Conservation (phyloP, 2,329 filamentous ascomycete species). For the Scytalidium sp. region DNA sequence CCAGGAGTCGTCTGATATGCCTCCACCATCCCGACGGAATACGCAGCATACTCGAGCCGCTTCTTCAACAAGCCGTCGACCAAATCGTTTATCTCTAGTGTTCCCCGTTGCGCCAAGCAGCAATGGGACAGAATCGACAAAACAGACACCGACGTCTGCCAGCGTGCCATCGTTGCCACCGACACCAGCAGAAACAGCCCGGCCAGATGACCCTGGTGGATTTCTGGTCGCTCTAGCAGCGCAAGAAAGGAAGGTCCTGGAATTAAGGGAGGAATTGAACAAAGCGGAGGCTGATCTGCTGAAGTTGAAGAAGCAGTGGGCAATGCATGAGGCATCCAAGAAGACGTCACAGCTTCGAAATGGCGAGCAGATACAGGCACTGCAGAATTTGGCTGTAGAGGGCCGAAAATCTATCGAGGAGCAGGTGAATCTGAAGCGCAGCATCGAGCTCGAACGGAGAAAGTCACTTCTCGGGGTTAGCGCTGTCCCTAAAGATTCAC, state of each 20-base stretch:
- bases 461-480: conserved; percentile 59
- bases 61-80: conserved; percentile 22
- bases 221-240: conserved; percentile 89
- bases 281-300: conserved; percentile 76
- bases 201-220: conserved; percentile 23
- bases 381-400: conserved; percentile 31
- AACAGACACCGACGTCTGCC: conserved; percentile 26
- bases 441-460: conserved; percentile 67
- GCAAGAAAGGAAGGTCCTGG: conserved; percentile 86
- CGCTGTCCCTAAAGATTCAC: conserved; percentile 38
- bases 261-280: conserved; percentile 84
- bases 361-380: conserved; percentile 54
- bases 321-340: conserved; percentile 70
- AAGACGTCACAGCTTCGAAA: conserved; percentile 67
- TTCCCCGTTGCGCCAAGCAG: conserved; percentile 27
- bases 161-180: conserved; percentile 20
- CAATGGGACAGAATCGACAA: conserved; percentile 18
- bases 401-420: conserved; percentile 19
- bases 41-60: conserved; percentile 19
- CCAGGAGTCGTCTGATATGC: conserved; percentile 12
- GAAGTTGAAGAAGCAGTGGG: conserved; percentile 80
- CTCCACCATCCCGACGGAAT: conserved; percentile 16
- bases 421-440: conserved; percentile 21
- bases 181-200: conserved; percentile 18
- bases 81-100: conserved; percentile 28